Evolutionary conservation across 305 asterid species (phyloP), one percentile per base, ranked within the genome.

Genomic region (Plantago lanceolata): DNA sequence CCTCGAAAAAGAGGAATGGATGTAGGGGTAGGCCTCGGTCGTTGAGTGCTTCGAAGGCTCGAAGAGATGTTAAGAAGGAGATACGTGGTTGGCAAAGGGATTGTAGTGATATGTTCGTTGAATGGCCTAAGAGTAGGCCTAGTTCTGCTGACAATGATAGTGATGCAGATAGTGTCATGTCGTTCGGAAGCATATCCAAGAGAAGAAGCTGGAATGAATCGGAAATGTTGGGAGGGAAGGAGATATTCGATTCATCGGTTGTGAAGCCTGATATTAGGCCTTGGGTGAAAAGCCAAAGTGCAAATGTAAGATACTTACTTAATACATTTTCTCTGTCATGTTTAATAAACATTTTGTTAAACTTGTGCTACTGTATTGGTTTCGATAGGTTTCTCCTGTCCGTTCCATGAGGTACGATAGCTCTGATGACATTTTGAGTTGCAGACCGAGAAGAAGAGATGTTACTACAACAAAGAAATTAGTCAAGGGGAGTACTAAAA

Each of bases 201-300:
- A 70, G 96, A 68, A 76, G 86, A 68, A 86, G 93, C 82, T 89
- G 96, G 96, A 80, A 71, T 6, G 82, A 80, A 26, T 79, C 90
- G 0, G 92, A 86, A 19, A 75, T 78, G 48, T 57, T 78, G 52
- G 81, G 76, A 28, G 78, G 72, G 2, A 79, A 81, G 66, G 84
- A 82, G 50, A 79, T 81, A 48, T 82, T 76, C 52, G 81, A 81
- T 70, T 84, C 95, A 48, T 79, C 90, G 0, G 77, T 58, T 48
- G 69, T 48, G 43, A 86, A 80, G 62, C 75, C 72, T 2, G 82
- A 79, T 56, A 76, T 65, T 47, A 84, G 63, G 62, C 68, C 79
- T 13, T 60, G 72, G 6, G 67, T 76, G 45, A 69, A 76, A 44
- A 61, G 77, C 73, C 82, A 66, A 26, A 86, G 96, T 57, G 82